Conservation (phyloP, 495 filamentous ascomycete species). For the Penicilliopsis zonata region DNA sequence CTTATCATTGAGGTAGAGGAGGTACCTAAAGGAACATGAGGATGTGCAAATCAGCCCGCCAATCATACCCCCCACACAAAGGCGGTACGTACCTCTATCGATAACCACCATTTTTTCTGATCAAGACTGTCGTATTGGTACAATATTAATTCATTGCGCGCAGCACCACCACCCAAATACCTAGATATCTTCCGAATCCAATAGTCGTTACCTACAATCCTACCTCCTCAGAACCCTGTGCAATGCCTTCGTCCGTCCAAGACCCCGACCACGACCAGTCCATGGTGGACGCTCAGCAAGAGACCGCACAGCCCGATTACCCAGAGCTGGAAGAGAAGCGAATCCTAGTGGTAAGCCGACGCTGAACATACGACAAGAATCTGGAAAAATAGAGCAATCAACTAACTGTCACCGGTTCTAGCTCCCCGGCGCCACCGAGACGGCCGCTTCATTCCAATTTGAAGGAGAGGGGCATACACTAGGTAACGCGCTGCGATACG, state of each 20-base stretch:
- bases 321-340: conserved; percentile 38
- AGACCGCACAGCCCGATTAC: conserved; percentile 24
- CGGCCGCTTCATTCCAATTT: conserved; percentile 77
- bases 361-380: too few species aligned
- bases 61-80: too few species aligned
- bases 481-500: conserved; percentile 84
- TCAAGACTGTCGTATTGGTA: too few species aligned
- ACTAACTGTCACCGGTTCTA: conserved; percentile 12
- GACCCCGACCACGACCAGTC: conserved; percentile 33
- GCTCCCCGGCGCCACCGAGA: conserved; percentile 61
- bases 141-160: too few species aligned
- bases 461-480: conserved; percentile 86
- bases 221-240: conserved; percentile 1
- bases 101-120: too few species aligned
- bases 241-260: conserved; percentile 33
- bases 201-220: too few species aligned
- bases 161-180: too few species aligned
- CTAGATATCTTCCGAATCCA: too few species aligned
- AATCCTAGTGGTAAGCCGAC: conserved; percentile 44
- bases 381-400: background rate
- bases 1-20: too few species aligned
- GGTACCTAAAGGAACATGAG: too few species aligned
- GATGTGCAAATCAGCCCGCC: too few species aligned
- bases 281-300: conserved; percentile 41
- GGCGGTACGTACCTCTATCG: too few species aligned